Evolutionary conservation across 768 basidiomycete genomes (phyloP), one percentile per base, ranked within the genome.

Genomic region (Termitomyces sp.): DNA sequence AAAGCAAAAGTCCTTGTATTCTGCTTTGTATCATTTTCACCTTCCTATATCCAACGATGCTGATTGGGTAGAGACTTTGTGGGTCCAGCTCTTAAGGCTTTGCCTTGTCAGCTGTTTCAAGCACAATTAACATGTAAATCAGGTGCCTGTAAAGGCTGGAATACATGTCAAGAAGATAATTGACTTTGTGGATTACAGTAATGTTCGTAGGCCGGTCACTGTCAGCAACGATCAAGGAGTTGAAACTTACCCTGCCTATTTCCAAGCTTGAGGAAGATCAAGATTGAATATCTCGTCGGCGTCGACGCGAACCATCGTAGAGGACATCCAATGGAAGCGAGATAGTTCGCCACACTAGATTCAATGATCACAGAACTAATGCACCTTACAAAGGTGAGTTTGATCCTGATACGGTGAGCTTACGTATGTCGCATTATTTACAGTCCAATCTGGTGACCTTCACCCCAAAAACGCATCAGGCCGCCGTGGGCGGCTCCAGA

Each of bases 211-310:
- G n/a, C n/a, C n/a, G n/a, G n/a, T n/a, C n/a, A n/a, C n/a, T n/a
- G n/a, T n/a, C 27, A 46, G 48, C 49, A 50, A 50, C 49, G 49
- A 50, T 50, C 49, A 50, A 50, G 49, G 49, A 24, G 22, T 4
- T 36, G 49, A 50, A 34, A 36, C n/a, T 5, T 27, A 45, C 24
- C 32, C 16, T n/a, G 9, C 48, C 48, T 22, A 30, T 33, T 32
- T 20, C 12, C 16, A 32, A 14, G 42, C 40, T n/a, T n/a, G 10
- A 18, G 12, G 12, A 22, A 2, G 16, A 20, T 32, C 46, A 48
- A 14, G 47, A 27, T 27, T 18, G n/a, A n/a, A n/a, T 34, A 34
- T 50, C 22, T 50, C 33, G 34, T 7, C 22, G 22, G 18, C 20
- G 5, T 22, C 32, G 20, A 49, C 22, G 16, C 26, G 26, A 27